Base-by-base conservation (phyloP, 164 flowering plant species). In the Macadamia tetraphylla region DNA sequence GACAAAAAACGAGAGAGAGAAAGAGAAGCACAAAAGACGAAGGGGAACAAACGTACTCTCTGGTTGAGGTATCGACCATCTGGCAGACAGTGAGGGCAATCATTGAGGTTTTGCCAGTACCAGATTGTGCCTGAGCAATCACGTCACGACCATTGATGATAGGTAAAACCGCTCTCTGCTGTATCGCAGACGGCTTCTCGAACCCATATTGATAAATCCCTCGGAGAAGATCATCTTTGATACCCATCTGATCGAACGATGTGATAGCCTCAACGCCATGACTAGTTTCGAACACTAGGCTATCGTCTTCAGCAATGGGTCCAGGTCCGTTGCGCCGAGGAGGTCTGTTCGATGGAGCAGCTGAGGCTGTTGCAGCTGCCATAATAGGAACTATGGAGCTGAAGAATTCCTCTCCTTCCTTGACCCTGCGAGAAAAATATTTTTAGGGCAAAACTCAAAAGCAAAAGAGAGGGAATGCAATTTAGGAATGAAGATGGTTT, bases 31-130 rank as follows among this genome's bases (percentile, higher is more conserved):
- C 3, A 46, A 46, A 3, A 46, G 51, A 3, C 9, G 7, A 46
- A 9, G 51, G 51, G 1, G 51, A 3, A 6, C n/a, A 4, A 3
- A 43, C 86, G 6, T 85, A 93, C 97, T 94, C 93, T 73, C 87
- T 68, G 62, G 71, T 68, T 44, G 86, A 49, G 55, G 89, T 89
- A 48, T 94, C 92, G 65, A 85, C 88, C 70, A 86, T 78, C 79
- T 94, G 98, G 76, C 97, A 94, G 62, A 89, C 97, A 63, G 93
- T 79, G 69, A 94, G 90, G 18, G 96, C 97, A 56, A 94, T 91
- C 97, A 94, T 94, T 74, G 98, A 94, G 63, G 96, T 87, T 75
- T 91, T 94, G 0, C 98, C 98, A 9, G 97, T 94, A 35, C 98
- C 98, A 61, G 93, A 87, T 69, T 94, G 98, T 6, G 97, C 98